phyloP scores from a whole-genome alignment of 2,329 filamentous ascomycete species.

The Beauveria sp. region DNA sequence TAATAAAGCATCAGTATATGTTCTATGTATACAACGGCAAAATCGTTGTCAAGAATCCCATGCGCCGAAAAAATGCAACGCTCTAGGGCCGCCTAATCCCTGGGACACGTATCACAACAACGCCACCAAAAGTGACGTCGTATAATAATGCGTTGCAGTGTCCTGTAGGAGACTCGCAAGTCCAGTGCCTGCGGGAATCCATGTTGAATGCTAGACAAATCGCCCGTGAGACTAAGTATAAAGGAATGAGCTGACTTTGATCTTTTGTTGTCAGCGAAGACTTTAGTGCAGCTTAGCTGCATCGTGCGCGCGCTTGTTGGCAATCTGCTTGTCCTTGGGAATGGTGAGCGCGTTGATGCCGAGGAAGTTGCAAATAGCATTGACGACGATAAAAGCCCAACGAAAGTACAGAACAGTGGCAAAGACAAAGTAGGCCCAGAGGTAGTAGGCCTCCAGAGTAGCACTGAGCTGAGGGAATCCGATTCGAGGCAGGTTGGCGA shows the following conservation, averaged over 20 bases:
- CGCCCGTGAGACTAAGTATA: not conserved
- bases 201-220: constrained; percentile 3
- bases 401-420: constrained; percentile 79
- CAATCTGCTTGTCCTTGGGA: constrained; percentile 50
- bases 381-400: constrained; percentile 88
- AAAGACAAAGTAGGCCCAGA: constrained; percentile 78
- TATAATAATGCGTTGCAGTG: not conserved
- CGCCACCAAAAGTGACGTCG: not conserved
- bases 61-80: constrained; percentile 11
- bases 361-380: constrained; percentile 82
- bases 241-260: not conserved
- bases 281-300: constrained; percentile 28
- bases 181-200: not conserved
- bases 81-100: not conserved
- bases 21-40: constrained; percentile 10
- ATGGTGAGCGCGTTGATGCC: constrained; percentile 96
- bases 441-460: constrained; percentile 66
- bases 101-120: not conserved
- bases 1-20: constrained; percentile 8
- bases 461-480: constrained; percentile 62
- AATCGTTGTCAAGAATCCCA: constrained; percentile 8
- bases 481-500: constrained; percentile 74
- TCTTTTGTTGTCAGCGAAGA: not conserved
- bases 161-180: not conserved
- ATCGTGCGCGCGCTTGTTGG: constrained; percentile 39